Base-by-base conservation (phyloP, 345 rosid genomes). In the Triadica sebifera region DNA sequence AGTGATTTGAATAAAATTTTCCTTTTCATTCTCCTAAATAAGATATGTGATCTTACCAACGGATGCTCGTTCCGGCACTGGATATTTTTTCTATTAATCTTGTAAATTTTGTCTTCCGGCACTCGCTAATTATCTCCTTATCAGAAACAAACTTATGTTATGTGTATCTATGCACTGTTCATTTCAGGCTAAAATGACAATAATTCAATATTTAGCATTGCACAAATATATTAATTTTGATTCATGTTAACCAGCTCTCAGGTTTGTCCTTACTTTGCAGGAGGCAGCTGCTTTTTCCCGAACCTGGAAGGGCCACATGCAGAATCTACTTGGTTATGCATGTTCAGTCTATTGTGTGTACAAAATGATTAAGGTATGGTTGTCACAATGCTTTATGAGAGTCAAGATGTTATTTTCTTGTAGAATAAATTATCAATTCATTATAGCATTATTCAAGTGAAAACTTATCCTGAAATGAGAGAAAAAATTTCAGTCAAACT, bases 261-360 rank as follows among this genome's bases (percentile, higher is more conserved):
- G 20, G 34, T 43, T 58, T 69, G 29, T 58, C 67, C 63, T 78
- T 73, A 49, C 71, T 70, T 78, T 82, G 78, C 86, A 92, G 98
- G 96, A 90, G 80, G 97, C 98, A 82, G 99, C 96, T 79, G 91
- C 93, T 73, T 89, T 81, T 84, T 92, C 97, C 74, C 93, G 96
- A 67, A 95, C 97, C 69, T 94, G 97, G 98, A 89, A 79, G 86
- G 98, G 98, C 51, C 98, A 92, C 87, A 81, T 94, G 91, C 97
- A 91, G 84, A 91, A 94, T 85, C 80, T 92, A 66, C 98, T 94
- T 85, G 98, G 98, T 58, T 94, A 92, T 87, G 98, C 93, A 63
- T 90, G 92, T 73, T 94, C 98, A 63, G 73, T 91, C 65, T 94
- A 94, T 73, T 94, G 93, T 86, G 97, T 94, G 71, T 94, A 94